phyloP scores from a whole-genome alignment of 2,329 filamentous ascomycete species.

The Aspergillus sp. region DNA sequence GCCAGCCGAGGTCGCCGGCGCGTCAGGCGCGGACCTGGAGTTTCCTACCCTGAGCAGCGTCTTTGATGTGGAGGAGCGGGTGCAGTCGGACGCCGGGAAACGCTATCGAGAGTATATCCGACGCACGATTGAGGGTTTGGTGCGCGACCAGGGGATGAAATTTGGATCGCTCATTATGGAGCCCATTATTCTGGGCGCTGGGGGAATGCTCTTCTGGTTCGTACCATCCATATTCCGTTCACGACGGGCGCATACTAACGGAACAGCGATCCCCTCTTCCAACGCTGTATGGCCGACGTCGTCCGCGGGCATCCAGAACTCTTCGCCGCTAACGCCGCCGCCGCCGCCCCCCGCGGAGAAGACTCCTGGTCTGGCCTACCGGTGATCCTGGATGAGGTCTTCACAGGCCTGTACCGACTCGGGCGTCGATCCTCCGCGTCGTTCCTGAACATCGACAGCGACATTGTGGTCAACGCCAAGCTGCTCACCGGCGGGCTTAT shows the following conservation, averaged over 20 bases:
- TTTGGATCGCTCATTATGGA: conserved; percentile 80
- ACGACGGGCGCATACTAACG: neutral
- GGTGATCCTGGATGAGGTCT: conserved; percentile 81
- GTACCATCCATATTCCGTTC: conserved; percentile 25
- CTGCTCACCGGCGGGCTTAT: conserved; percentile 77
- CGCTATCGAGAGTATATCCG: conserved; percentile 62
- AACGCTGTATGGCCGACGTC: conserved; percentile 65
- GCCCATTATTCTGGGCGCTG: conserved; percentile 75
- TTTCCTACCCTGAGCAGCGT: conserved; percentile 54
- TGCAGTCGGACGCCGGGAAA: conserved; percentile 44
- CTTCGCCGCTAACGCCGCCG: conserved; percentile 45
- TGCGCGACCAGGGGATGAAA: conserved; percentile 56
- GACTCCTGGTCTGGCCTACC: conserved; percentile 69
- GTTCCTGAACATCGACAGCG: conserved; percentile 66
- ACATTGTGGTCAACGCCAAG: conserved; percentile 80
- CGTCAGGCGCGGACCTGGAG: conserved; percentile 44
- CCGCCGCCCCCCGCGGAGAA: neutral
- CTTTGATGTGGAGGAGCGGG: conserved; percentile 57
- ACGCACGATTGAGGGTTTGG: conserved; percentile 52
- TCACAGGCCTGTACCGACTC: conserved; percentile 80
- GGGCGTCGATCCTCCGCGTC: conserved; percentile 68
- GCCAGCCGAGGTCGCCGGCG: conserved; percentile 48
- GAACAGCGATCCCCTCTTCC: conserved; percentile 73
- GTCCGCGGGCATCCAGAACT: conserved; percentile 60
- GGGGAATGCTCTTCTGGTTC: conserved; percentile 78